Evolutionary conservation across 352 stramenopile genomes (phyloP).

Genomic region (Phytophthora brassicae): DNA sequence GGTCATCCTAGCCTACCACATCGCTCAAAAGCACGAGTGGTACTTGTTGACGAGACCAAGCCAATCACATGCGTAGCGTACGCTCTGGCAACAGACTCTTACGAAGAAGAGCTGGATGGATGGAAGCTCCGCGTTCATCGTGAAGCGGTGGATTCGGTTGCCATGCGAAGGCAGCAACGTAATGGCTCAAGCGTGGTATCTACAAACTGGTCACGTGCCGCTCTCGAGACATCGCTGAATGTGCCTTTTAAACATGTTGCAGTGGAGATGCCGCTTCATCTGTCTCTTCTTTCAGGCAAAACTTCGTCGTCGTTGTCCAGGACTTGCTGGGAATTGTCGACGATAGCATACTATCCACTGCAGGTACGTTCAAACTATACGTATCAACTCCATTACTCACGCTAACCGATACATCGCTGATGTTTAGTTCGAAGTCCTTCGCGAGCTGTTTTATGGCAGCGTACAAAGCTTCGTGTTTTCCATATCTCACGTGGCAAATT

Average conservation of each 20-base stretch:
- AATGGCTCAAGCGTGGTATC: slow-evolving; percentile 32
- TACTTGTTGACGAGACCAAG: slow-evolving; percentile 93
- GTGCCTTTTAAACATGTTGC: slow-evolving; percentile 65
- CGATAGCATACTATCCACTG: slow-evolving; percentile 73
- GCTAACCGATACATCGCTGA: slow-evolving; percentile 1
- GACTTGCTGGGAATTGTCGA: slow-evolving; percentile 72
- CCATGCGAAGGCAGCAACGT: slow-evolving; percentile 15
- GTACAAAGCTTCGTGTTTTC: slow-evolving; percentile 76
- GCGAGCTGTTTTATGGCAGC: slow-evolving; percentile 85
- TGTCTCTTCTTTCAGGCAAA: slow-evolving; percentile 53
- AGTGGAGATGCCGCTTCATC: slow-evolving; percentile 61
- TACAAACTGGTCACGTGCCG: slow-evolving; percentile 70
- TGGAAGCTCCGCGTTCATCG: slow-evolving; percentile 67
- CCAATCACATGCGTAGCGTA: slow-evolving; percentile 95
- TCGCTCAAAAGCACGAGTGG: slow-evolving; percentile 86
- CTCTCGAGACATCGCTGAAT: slow-evolving; percentile 53
- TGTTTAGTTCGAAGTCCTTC: slow-evolving; percentile 90
- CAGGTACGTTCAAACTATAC: slow-evolving; percentile 45
- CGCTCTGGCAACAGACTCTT: slow-evolving; percentile 91
- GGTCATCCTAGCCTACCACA: slow-evolving; percentile 89
- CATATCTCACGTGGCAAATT: slow-evolving; percentile 81
- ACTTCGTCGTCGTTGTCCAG: slow-evolving; percentile 31
- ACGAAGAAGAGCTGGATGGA: slow-evolving; percentile 68
- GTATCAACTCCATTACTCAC: not conserved
- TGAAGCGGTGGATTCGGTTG: slow-evolving; percentile 38